Evolutionary conservation across 1,284 basidiomycete species (phyloP).

Genomic region (Leccinum laetum): DNA sequence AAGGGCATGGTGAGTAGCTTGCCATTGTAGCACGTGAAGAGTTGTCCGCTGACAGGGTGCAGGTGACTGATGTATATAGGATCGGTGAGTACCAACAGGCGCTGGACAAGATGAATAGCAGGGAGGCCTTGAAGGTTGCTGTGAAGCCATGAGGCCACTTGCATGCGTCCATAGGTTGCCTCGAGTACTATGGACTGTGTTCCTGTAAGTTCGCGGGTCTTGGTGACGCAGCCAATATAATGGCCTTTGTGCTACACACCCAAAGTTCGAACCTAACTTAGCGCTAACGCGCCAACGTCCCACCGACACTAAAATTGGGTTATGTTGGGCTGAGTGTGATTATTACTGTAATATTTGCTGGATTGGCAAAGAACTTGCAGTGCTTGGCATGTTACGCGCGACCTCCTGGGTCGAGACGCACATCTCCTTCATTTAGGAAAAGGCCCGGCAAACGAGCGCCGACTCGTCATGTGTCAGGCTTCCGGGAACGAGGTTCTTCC

Average conservation of each 20-base stretch:
- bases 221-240: not conserved
- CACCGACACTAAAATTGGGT: not conserved
- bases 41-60: not conserved
- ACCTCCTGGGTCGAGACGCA: not conserved
- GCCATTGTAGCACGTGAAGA: not conserved
- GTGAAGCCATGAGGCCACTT: constrained; percentile 43
- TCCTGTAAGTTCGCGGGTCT: not conserved
- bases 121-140: constrained; percentile 63
- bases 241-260: not conserved
- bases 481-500: not conserved
- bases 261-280: no score
- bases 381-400: no score
- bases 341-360: no score
- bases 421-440: not conserved
- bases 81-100: constrained; percentile 79
- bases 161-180: not conserved
- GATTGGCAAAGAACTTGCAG: no score
- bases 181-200: not conserved
- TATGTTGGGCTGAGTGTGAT: not conserved
- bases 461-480: not conserved
- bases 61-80: constrained; percentile 60
- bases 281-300: no score
- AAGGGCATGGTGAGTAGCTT: constrained; percentile 67
- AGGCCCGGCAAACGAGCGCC: not conserved
- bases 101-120: constrained; percentile 81